Evolutionary conservation across 2,329 filamentous ascomycete species (phyloP), one percentile per base, ranked within the genome.

Genomic region (Alternaria ethzedia): DNA sequence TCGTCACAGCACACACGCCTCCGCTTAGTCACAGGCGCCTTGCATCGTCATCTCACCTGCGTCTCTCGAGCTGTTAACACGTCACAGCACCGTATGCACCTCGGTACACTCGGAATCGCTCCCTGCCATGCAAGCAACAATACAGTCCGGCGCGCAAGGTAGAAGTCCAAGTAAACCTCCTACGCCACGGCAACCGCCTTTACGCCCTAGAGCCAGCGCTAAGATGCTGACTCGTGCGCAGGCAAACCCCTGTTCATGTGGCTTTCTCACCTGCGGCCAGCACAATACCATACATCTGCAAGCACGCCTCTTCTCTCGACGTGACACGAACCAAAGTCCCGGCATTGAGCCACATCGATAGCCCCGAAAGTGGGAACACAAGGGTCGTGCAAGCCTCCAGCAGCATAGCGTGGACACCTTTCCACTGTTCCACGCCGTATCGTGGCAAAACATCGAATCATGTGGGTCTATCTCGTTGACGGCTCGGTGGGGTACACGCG

Each of bases 11-110:
- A 32, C 36, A 6, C 26, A 17, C 10, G 17, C 32, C 15, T 30
- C 30, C 41, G 36, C 52, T 28, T 44, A 28, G 30, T 36, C 21
- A 28, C 49, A 52, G 25, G 17, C 49, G 20, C 57, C 61, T 44
- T 47, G 57, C 61, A 55, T 62, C 12, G n/a, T 23, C 41, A 25
- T 11, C 43, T 63, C 51, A 63, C 46, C 60, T 44, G 56, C 60
- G 36, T 63, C 12, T 15, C 17, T 51, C 15, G 28, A 54, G 49
- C 47, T 58, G 10, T 54, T 20, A 47, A 43, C 10, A 36, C 41
- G 36, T 57, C 47, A 57, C 20, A n/a, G 0, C 30, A 54, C 46
- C 5, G 8, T 21, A n/a, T 32, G 20, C 30, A 41, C 25, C 25
- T 46, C 41, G 57, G 49, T 44, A 36, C 23, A 17, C 9, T 44